Base-by-base conservation (phyloP, 1,139 yeast species). In the Pichia sp. region DNA sequence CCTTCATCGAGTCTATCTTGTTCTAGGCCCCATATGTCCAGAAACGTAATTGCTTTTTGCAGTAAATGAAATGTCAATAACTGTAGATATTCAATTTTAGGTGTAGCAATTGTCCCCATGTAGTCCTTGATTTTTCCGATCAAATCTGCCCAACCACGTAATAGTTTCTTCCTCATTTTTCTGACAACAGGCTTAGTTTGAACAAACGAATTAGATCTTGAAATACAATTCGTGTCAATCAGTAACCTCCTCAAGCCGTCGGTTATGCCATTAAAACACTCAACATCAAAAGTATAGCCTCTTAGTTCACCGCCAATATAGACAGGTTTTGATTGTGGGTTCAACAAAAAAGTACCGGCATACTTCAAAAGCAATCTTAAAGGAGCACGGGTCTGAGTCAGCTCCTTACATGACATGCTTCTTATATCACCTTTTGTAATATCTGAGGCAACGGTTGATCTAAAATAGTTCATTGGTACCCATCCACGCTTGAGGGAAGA, bases 391-490 rank as follows among this genome's bases (percentile, higher is more conserved):
- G 78, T 69, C 23, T 70, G 69, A 53, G 67, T 63, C 56, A 67
- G 44, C 16, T 54, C 61, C 41, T 56, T 51, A 11, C 56, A 47
- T 10, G 46, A 26, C 45, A 54, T 40, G 55, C 51, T 60, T 52
- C 63, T 65, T 19, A 75, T 75, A 7, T 76, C 72, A 19, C 19
- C 51, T 8, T 54, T 54, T 1, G 45, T 16, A 16, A 50, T 15
- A 5, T 55, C 60, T 16, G 76, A 72, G 3, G 56, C 45, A 8
- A 85, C 76, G n/a, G 88, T 89, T 45, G 86, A 78, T n/a, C 77
- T 69, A 64, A 92, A 93, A 71, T 90, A 93, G 69, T 92, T 92
- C 77, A 92, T 86, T 1, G 99, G 99, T 16, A 93, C 90, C 99
- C 99, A 93, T 31, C 99, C 99, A 57, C 97, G 77, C 61, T 81